Percentiles rank a stretch among this genome's conserved stretches.
phyloP scores from a whole-genome alignment of 352 stramenopile species.

The Pythium aristosporum region DNA sequence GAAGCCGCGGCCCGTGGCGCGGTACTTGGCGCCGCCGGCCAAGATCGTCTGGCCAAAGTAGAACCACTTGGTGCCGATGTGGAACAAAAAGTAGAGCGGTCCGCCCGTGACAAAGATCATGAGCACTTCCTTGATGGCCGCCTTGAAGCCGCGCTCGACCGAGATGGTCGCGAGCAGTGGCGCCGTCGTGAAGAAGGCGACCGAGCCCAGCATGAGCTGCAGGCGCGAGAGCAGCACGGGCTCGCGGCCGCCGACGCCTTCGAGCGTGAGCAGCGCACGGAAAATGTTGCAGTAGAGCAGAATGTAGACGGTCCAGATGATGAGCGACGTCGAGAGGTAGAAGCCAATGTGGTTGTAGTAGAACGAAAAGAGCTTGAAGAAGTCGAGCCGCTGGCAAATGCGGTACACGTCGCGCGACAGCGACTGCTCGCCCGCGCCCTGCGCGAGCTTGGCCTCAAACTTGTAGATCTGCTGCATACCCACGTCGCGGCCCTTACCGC shows the following conservation, averaged over 20 bases:
- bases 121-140: conserved; percentile 90
- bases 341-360: conserved; percentile 99
- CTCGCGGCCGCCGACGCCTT: conserved; percentile 89
- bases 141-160: conserved; percentile 97
- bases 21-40: conserved; percentile 97
- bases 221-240: conserved; percentile 94
- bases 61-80: conserved; percentile 99
- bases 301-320: conserved; percentile 97
- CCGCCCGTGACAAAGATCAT: conserved; percentile 97
- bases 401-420: conserved; percentile 98
- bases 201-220: conserved; percentile 95
- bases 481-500: conserved; percentile 98
- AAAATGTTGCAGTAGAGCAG: conserved; percentile 96
- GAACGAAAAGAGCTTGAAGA: conserved; percentile 98
- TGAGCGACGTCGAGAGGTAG: conserved; percentile 97
- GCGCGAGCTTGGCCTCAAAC: conserved; percentile 98
- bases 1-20: conserved; percentile 97
- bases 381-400: conserved; percentile 96
- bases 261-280: conserved; percentile 91
- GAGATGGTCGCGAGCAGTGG: conserved; percentile 97
- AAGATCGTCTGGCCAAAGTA: conserved; percentile 99
- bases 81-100: conserved; percentile 99
- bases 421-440: conserved; percentile 97
- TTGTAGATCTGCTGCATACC: conserved; percentile 99
- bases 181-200: conserved; percentile 97